These are phyloP conservation scores for Suillus cothurnatus DNA, from an alignment of 768 basidiomycete species.

Conservation along the genomic window DNA sequence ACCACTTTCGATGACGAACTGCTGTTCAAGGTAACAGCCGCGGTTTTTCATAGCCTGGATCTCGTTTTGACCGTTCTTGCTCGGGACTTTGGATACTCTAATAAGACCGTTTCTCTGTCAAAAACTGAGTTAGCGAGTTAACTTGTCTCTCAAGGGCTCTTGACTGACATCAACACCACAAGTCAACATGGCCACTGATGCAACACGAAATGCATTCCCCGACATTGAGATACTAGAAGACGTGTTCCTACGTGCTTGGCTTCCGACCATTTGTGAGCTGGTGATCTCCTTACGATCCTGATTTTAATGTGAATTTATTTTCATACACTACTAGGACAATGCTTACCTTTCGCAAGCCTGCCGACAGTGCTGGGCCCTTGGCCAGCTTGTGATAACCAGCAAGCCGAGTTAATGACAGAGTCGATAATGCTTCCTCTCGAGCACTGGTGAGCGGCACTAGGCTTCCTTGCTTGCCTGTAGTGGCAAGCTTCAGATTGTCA, in stretches of 20 bases:
- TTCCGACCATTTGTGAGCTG: not conserved
- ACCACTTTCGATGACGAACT: not conserved
- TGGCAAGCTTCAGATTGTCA: not conserved
- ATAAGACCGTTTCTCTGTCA: not conserved
- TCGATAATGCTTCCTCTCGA: not conserved
- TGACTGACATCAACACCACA: not conserved
- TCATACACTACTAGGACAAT: not conserved
- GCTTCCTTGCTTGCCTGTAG: too few relatives aligned
- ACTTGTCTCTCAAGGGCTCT: too few relatives aligned
- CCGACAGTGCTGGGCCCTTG: not conserved
- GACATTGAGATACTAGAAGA: too few relatives aligned
- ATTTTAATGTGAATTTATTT: too few relatives aligned
- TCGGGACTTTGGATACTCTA: not conserved
- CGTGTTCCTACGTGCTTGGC: not conserved
- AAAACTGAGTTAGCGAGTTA: not conserved
- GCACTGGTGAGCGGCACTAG: not conserved
- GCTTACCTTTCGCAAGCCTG: not conserved
- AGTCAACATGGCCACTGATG: not conserved
- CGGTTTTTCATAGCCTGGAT: not conserved
- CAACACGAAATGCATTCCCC: not conserved
- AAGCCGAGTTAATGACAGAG: not conserved
- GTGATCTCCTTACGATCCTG: not conserved
- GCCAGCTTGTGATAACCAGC: slow-evolving; percentile 1
- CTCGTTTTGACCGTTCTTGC: not conserved
- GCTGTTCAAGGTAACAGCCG: not conserved